Conservation (phyloP, 169 alveolate genomes). For the Cyclospora cayetanensis region DNA sequence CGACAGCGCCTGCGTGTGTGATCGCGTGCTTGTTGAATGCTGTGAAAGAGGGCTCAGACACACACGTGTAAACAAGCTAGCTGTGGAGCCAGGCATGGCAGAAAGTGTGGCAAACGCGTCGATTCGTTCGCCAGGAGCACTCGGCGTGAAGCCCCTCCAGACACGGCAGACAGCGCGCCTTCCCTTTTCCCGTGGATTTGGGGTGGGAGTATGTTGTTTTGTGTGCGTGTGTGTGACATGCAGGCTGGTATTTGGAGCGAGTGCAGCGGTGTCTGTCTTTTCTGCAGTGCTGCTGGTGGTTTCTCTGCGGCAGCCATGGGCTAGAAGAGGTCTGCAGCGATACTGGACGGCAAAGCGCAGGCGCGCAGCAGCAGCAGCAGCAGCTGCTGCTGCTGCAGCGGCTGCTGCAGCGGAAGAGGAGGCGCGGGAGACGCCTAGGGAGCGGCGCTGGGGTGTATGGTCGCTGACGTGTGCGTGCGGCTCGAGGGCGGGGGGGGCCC, state of each 20-base stretch:
- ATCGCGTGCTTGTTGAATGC: no score
- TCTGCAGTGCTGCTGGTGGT: constrained; percentile 10
- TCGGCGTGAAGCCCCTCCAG: no score
- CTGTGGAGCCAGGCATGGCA: no score
- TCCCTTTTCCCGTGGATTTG: no score
- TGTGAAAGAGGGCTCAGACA: no score
- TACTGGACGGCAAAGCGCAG: constrained; percentile 48
- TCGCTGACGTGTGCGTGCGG: not conserved
- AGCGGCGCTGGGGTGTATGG: constrained; percentile 35
- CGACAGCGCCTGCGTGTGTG: no score
- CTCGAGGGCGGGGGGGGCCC: not conserved
- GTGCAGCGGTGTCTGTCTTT: not conserved
- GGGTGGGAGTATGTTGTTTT: no score
- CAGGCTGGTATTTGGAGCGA: constrained; percentile 26
- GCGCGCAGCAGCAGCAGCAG: constrained; percentile 14
- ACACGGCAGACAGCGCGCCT: no score
- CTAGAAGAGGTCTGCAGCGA: not conserved
- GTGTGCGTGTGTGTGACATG: no score
- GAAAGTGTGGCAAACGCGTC: no score
- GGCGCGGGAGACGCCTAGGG: not conserved
- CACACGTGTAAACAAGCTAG: no score
- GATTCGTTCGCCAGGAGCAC: no score
- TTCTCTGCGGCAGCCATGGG: constrained; percentile 26
- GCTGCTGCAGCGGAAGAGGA: constrained; percentile 21
- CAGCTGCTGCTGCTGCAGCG: not conserved